Conservation (phyloP, 2,329 filamentous ascomycete species). For the Chaetomiaceae sp. region DNA sequence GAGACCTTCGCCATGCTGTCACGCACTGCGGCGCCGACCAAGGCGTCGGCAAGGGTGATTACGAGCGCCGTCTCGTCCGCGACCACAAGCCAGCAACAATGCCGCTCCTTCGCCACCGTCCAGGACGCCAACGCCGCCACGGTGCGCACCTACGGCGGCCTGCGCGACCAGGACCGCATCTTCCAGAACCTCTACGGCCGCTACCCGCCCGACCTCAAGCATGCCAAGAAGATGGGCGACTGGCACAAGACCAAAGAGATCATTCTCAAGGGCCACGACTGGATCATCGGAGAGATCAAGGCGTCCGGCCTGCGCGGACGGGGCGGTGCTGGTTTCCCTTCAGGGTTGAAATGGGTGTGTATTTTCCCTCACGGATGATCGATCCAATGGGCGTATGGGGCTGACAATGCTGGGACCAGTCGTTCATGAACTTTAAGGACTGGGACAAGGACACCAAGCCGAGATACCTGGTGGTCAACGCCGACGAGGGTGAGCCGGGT, state of each 20-base stretch:
- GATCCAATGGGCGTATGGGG: too few species aligned
- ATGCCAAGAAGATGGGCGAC: constrained; percentile 95
- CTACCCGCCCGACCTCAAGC: constrained; percentile 85
- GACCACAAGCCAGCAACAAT: constrained; percentile 48
- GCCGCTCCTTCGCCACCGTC: constrained; percentile 74
- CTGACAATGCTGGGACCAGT: constrained; percentile 49
- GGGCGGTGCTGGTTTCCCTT: constrained; percentile 96
- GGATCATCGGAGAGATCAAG: constrained; percentile 98
- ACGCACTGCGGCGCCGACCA: constrained; percentile 39
- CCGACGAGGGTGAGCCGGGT: constrained; percentile 96
- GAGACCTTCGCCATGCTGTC: constrained; percentile 38
- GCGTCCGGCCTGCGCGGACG: constrained; percentile 90
- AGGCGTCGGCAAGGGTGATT: constrained; percentile 38
- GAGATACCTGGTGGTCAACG: constrained; percentile 95
- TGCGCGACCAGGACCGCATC: constrained; percentile 96
- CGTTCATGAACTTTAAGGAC: constrained; percentile 99
- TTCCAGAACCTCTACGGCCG: constrained; percentile 98
- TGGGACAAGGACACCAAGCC: constrained; percentile 98
- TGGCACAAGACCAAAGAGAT: constrained; percentile 99
- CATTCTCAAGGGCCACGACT: constrained; percentile 92
- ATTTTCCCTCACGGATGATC: too few species aligned
- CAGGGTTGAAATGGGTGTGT: constrained; percentile 95
- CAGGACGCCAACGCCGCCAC: constrained; percentile 65
- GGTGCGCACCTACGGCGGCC: constrained; percentile 73
- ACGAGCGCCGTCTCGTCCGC: constrained; percentile 39